phyloP scores from a whole-genome alignment of 176 grass and related monocot genomes.

The barley (Hordeum vulgare) region MorexV3_pseudomolecules_assembly NC_058518.1:288998541-288999040 shows the following conservation, averaged over 20 bases:
- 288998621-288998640: slow-evolving; percentile 56
- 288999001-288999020: slow-evolving; percentile 76
- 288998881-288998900: slow-evolving; percentile 45
- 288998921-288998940: slow-evolving; percentile 45
- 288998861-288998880: slow-evolving; percentile 70
- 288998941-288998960: slow-evolving; percentile 70
- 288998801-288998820: slow-evolving; percentile 57
- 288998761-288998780: slow-evolving; percentile 63
- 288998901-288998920: slow-evolving; percentile 52
- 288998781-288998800: slow-evolving; percentile 67
- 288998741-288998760: slow-evolving; percentile 83
- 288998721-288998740: slow-evolving; percentile 86
- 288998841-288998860: slow-evolving; percentile 39
- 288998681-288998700: slow-evolving; percentile 93
- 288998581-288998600: slow-evolving; percentile 75
- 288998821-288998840: slow-evolving; percentile 58
- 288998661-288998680: slow-evolving; percentile 75
- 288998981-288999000: slow-evolving; percentile 54
- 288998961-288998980: slow-evolving; percentile 56
- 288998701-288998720: slow-evolving; percentile 76
- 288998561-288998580: slow-evolving; percentile 79
- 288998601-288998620: slow-evolving; percentile 71
- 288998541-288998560: slow-evolving; percentile 70
- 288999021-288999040: slow-evolving; percentile 43
- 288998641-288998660: slow-evolving; percentile 73